phyloP scores from a whole-genome alignment of 2,329 filamentous ascomycete genomes.

The Stachybotrys chlorohalonatus region DNA sequence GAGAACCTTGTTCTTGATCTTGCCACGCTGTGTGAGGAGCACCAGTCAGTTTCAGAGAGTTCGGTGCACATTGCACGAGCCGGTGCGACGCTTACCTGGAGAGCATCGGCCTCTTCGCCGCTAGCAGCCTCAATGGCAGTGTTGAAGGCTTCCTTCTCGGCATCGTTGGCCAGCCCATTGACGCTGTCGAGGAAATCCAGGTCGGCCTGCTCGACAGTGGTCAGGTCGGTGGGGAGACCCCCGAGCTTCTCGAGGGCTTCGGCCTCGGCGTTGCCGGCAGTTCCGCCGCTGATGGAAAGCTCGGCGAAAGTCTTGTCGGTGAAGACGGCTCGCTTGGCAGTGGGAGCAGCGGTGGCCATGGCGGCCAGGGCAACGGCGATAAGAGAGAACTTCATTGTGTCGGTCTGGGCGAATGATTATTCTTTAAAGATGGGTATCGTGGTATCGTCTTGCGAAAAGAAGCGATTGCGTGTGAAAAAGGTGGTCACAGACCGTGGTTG shows the following conservation, averaged over 20 bases:
- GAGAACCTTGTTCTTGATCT: conserved; percentile 53
- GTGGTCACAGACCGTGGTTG: neutral
- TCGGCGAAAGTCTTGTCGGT: conserved; percentile 28
- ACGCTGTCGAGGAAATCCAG: conserved; percentile 39
- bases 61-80: fast-evolving
- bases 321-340: conserved; percentile 20
- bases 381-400: conserved; percentile 25
- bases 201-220: conserved; percentile 35
- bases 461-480: neutral
- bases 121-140: conserved; percentile 38
- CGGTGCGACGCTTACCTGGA: conserved; percentile 26
- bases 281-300: conserved; percentile 37
- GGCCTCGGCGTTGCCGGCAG: conserved; percentile 33
- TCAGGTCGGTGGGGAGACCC: conserved; percentile 28
- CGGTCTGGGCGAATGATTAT: neutral
- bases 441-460: neutral
- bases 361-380: conserved; percentile 16
- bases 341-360: conserved; percentile 18
- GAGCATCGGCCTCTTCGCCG: conserved; percentile 35
- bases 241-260: conserved; percentile 31
- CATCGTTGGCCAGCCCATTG: conserved; percentile 43
- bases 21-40: conserved; percentile 29
- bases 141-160: conserved; percentile 45
- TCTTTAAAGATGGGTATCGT: neutral
- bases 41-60: conserved; percentile 1